Evolutionary conservation across 225 moss, liverwort and hornwort species (phyloP), one percentile per base, ranked within the genome.

Genomic region (Physcomitrellopsis africana): DNA sequence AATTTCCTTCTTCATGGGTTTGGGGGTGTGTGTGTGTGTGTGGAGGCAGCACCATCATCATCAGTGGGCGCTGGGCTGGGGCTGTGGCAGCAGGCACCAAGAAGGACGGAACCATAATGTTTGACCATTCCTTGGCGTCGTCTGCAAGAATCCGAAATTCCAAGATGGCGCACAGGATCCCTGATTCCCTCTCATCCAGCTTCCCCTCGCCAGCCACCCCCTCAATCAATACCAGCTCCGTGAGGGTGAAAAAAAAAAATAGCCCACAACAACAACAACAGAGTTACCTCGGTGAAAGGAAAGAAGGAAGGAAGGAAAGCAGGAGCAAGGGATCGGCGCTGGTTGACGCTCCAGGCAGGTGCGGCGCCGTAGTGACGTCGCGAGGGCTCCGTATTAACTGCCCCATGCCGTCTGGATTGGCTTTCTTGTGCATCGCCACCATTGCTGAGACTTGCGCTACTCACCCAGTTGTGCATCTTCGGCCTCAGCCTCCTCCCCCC

Each of bases 141-240:
- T 79, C 67, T 0, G 14, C 72, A 77, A 49, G 73, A 73, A 84
- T 80, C 83, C 58, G 3, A 37, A 22, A 47, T 68, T 37, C 80
- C 69, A 69, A 61, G 32, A 37, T 37, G 32, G 32, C 74, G 78
- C 32, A 37, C 45, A 67, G 22, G 66, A 80, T 84, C 84, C 80
- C 62, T 6, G 81, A 84, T 81, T 84, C 81, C 77, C 81, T 81
- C 84, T 63, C 77, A 81, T 84, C 84, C 80, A 56, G 8, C 20
- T 37, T 37, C 51, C 68, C 37, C 44, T n/a, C 32, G 32, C 41
- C 18, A 14, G 37, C 19, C 67, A 49, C 51, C 72, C 19, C n/a
- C 51, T 7, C 49, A 32, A 65, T 37, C 32, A 37, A 37, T 37
- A 37, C 32, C 7, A 37, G 32, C 3, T 7, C 32, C 32, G 4